Evolutionary conservation across 306 rosid species (phyloP), one percentile per base, ranked within the genome.

Genomic region (Abrus precatorius): DNA sequence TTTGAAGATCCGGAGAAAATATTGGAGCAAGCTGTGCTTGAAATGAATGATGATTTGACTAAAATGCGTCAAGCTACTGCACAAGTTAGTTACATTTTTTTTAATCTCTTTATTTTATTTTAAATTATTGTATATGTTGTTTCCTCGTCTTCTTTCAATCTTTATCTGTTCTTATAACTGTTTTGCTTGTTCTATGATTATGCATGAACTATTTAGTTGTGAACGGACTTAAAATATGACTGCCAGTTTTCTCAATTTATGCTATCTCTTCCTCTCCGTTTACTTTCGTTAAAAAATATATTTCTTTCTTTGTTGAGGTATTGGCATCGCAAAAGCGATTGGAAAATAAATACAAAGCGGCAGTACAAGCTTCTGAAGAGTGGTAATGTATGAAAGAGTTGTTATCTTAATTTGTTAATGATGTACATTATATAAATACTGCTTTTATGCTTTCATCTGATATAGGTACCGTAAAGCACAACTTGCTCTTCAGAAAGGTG

Each of bases 51-150:
- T 3, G 99, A 95, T 84, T 87, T 95, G 85, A 92, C 92, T 34
- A 95, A 92, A 88, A 95, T 95, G 99, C 97, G 97, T 27, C 99
- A 95, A 84, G 99, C 99, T 50, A 95, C 99, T 13, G 97, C 99
- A 66, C 99, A 95, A 80, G 99, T 95, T 85, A 81, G 86, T 79
- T 79, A 61, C 75, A 1, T n/a, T 62, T 59, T 50, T 44, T 41
- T 47, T 3, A 27, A 20, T 56, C 9, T 6, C 45, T 57, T 48
- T 20, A 1, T 32, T 12, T 50, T 59, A 8, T 36, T 54, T 40
- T 55, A 20, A 13, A 14, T 29, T 47, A 13, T 62, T 63, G 48
- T 52, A 13, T 12, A 11, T 50, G 33, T 38, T 73, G 67, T 20
- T 54, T 64, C 28, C 54, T 71, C 62, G 65, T 47, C 36, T 14